Evolutionary conservation across 192 early-diverging fungal species (phyloP), one percentile per base, ranked within the genome.

Genomic region (Thamnidium elegans): DNA sequence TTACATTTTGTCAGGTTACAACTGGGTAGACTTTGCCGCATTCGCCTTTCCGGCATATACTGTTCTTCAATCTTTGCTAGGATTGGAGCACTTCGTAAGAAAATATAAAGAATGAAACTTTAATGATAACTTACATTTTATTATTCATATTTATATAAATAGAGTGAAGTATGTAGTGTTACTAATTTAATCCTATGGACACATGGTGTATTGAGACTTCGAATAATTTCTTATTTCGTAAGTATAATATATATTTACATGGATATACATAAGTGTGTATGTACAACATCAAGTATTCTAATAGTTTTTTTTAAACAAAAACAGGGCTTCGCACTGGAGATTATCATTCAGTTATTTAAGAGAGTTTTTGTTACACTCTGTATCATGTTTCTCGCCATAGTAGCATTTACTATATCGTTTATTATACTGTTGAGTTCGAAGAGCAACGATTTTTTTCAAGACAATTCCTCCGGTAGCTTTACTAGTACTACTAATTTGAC

Each of bases 391-490:
- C 14, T 64, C 11, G 50, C 43, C 7, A 23, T 64, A 13, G 32
- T 51, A 0, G 50, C 62, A 43, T 64, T 64, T 17, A 26, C 62
- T 15, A 31, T 52, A 14, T 34, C 62, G 14, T 54, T 64, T 64
- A 64, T 53, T 44, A 32, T 64, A 4, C 43, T 64, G 20, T 30
- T 64, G 10, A 48, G 50, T 23, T 23, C n/a, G 20, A 5, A 64
- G 23, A 2, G 9, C 0, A 34, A 39, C 13, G 50, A 43, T 0
- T 42, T 43, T 15, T 64, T 64, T 26, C 36, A 50, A 52, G 34
- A 53, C 8, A 10, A 50, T 43, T 64, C 11, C n/a, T n/a, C n/a
- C n/a, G n/a, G n/a, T 7, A n/a, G 13, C 2, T 15, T 34, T 15
- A 10, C 54, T 50, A n/a, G n/a, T n/a, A n/a, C n/a, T n/a, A n/a